These are phyloP conservation scores for Fonsecaea multimorphosa DNA, from an alignment of 2,329 filamentous ascomycete species.

Conservation along the genomic window DNA sequence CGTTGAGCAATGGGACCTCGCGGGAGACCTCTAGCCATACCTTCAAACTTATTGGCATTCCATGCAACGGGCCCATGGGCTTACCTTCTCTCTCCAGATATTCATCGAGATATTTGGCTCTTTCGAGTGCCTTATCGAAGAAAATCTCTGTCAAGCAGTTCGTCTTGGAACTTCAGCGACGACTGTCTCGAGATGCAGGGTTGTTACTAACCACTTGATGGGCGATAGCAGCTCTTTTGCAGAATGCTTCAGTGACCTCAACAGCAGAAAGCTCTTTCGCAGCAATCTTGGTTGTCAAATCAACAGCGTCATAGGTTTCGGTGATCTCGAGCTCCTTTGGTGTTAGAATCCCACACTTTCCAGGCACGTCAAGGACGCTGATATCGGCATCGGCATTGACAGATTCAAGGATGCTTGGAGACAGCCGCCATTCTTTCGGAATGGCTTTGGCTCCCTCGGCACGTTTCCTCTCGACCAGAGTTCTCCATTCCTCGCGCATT, in stretches of 20 bases:
- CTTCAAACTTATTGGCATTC: slow-evolving; percentile 51
- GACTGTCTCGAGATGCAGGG: not conserved
- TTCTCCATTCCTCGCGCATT: slow-evolving; percentile 29
- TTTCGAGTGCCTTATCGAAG: slow-evolving; percentile 53
- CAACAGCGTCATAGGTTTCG: slow-evolving; percentile 53
- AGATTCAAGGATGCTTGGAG: slow-evolving; percentile 20
- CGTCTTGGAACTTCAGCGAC: slow-evolving; percentile 24
- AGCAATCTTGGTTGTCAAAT: slow-evolving; percentile 41
- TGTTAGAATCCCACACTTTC: slow-evolving; percentile 52
- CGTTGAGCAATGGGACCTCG: not conserved
- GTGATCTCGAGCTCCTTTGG: slow-evolving; percentile 56
- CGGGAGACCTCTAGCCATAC: slow-evolving; percentile 2
- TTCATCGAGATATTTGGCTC: slow-evolving; percentile 67
- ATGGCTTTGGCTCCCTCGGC: slow-evolving; percentile 25
- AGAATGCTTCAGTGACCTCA: slow-evolving; percentile 52
- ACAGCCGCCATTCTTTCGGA: slow-evolving; percentile 43
- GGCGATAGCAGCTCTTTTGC: slow-evolving; percentile 48
- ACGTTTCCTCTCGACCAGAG: slow-evolving; percentile 29
- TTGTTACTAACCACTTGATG: slow-evolving; percentile 57
- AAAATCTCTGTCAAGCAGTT: slow-evolving; percentile 53
- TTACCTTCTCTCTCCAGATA: slow-evolving; percentile 56
- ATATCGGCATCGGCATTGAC: slow-evolving; percentile 25
- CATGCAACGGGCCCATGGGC: slow-evolving; percentile 67
- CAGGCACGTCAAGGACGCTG: slow-evolving; percentile 42
- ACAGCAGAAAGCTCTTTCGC: slow-evolving; percentile 24